These are phyloP conservation scores for Aspergillus nanangensis DNA, from an alignment of 495 filamentous ascomycete species.

Conservation along the genomic window DNA sequence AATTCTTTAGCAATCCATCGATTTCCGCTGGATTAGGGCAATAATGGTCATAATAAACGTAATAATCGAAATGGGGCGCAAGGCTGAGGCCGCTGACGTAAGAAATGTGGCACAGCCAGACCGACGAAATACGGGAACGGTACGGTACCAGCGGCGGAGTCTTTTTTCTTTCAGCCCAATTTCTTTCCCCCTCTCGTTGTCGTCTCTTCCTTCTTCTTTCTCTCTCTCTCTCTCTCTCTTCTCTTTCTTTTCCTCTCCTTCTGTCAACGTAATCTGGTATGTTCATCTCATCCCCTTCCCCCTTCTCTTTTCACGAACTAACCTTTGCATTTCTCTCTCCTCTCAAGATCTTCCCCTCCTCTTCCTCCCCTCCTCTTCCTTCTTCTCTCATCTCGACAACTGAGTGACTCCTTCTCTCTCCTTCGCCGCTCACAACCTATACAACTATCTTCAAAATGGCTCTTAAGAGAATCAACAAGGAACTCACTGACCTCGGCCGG, in stretches of 20 bases:
- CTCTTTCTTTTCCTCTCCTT: conserved; percentile 11
- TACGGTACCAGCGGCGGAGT: too few species aligned
- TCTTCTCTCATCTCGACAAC: conserved; percentile 12
- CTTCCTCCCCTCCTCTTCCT: not conserved
- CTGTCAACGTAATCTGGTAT: conserved; percentile 15
- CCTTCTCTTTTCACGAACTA: not conserved
- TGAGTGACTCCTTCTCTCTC: conserved; percentile 7
- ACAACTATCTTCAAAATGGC: conserved; percentile 65
- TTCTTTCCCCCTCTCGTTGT: conserved; percentile 15
- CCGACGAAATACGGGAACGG: too few species aligned
- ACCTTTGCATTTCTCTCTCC: not conserved
- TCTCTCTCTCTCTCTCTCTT: conserved; percentile 9
- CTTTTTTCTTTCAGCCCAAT: conserved; percentile 17
- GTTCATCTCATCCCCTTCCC: conserved; percentile 5
- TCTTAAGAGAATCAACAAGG: conserved; percentile 99
- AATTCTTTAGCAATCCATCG: too few species aligned
- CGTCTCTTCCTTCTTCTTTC: conserved; percentile 14
- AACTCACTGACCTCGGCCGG: conserved; percentile 98
- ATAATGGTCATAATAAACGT: too few species aligned
- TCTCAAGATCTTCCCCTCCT: conserved; percentile 4
- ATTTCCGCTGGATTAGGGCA: too few species aligned
- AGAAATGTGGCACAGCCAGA: not conserved
- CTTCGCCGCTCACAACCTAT: conserved; percentile 16
- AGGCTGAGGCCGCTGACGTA: too few species aligned
- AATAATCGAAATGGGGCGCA: not conserved